Base-by-base conservation (phyloP, 352 stramenopile genomes). In the Pythium brassicae region DNA sequence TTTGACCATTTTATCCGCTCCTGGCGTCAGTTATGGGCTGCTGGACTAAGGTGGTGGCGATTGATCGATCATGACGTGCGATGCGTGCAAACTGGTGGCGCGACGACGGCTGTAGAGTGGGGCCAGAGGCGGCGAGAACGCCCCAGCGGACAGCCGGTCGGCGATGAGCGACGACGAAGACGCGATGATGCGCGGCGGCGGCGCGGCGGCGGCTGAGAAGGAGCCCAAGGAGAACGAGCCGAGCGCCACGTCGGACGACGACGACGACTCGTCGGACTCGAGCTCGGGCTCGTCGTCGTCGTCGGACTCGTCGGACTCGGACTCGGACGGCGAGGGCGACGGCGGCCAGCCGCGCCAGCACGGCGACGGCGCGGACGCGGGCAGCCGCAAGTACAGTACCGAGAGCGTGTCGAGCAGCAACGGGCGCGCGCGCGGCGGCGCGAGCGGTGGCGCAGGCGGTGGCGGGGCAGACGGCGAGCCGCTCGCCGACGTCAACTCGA, bases 231-330 rank as follows among this genome's bases (percentile, higher is more conserved):
- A 50, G 43, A 56, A 50, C 25, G 52, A 51, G 37, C 72, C 71
- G 39, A 86, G 73, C 66, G 82, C 76, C 47, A 89, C 72, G 66
- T 90, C 80, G 25, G 83, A 88, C 62, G 77, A 87, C 60, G 76
- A 86, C 47, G 76, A 86, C 47, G 82, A 83, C 52, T 89, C 77
- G 20, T 92, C 81, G 11, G 92, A 80, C 26, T 92, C 83, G 0
- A 81, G 66, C 11, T 85, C 72, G 0, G 72, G 71, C 8, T 93
- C 83, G 32, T 91, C 81, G 19, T 92, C 82, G 8, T 86, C 74
- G 2, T 89, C 79, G 17, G 80, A 79, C 2, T 91, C 80, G 29
- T 92, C 81, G 17, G 85, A 94, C 58, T 93, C 83, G 15, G 85
- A 93, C 34, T 88, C 82, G 32, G 80, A 90, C 26, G 63, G 68